Base-by-base conservation (phyloP, 2,329 filamentous ascomycete species). In the Colletotrichum sansevieriae region DNA sequence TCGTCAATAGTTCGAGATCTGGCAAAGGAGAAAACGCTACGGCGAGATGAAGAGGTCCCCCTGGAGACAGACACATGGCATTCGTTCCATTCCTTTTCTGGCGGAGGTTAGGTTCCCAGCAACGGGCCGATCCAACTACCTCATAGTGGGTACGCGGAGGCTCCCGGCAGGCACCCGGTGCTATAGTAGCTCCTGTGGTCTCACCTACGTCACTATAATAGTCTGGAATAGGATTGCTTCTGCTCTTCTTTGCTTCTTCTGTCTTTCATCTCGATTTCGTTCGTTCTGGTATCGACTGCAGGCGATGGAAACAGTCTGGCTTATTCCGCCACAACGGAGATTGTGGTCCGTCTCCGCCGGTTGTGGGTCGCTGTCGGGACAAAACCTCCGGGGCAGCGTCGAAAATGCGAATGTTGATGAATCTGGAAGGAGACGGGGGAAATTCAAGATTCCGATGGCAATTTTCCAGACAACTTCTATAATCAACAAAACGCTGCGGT, bases 281-380 rank as follows among this genome's bases (percentile, higher is more conserved):
- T 25, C 15, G 3, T 12, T 33, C n/a, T 13, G n/a, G n/a, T 11
- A 13, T 11, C 22, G 33, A 35, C 22, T 11, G 25, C 15, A n/a
- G 18, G 12, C 18, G 18, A 9, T 8, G 8, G 29, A 55, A 4
- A 35, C 9, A 8, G 18, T 12, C 35, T 8, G 52, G 52, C 20
- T 37, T 11, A 13, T 33, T 11, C 35, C 52, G 52, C 52, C 52
- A 55, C 52, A 20, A 20, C 33, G 52, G 52, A 55, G 35, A 41
- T 41, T 55, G 35, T 55, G 52, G 52, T 25, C 52, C 33, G 18
- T 41, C 35, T 29, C 18, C 2, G 18, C 35, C 22, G 18, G 18
- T n/a, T 39, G 52, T 41, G 52, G 52, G n/a, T 35, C 52, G 37
- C 52, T 55, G 4, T 41, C 52, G 52, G 52, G 52, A 35, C 52